Evolutionary conservation across 2,329 filamentous ascomycete species (phyloP), one percentile per base, ranked within the genome.

Genomic region (Colletotrichum paranaense): DNA sequence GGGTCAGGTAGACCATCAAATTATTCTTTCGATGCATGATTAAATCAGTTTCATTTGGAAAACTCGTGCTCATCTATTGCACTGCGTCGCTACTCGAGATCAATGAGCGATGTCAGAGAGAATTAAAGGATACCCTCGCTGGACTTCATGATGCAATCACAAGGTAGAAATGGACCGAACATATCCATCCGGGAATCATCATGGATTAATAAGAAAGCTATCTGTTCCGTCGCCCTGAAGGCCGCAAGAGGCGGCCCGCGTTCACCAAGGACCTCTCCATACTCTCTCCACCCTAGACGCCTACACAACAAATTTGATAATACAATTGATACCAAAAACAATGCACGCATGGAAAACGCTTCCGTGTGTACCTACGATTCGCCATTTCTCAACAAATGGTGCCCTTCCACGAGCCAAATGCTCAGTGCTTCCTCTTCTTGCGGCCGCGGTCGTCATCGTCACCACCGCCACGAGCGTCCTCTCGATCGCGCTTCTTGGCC

Each of bases 401-500:
- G 35, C 30, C 32, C n/a, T 35, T 22, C 12, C 46, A 38, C 7
- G 16, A 53, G 24, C 8, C n/a, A 30, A 28, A 24, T 22, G 30
- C 46, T 69, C 66, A 77, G 49, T 76, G 76, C 91, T 86, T 91
- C 91, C 87, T 92, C 90, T 91, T 95, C 91, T 89, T 92, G 86
- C 77, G 87, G 86, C 86, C 90, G 63, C 93, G 81, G 76, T 97
- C 95, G 85, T 94, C 95, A 74, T 96, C 94, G 72, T 94, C 95
- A 85, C 94, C 95, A 75, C 96, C 94, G 71, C 94, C 95, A 74
- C 94, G 85, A 0, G 83, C 86, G 67, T 82, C 82, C 80, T 91
- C 92, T 60, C 92, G 89, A 83, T 96, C 95, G 79, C 94, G 91
- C 84, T 95, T 95, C 86, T 92, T 94, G 3, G 93, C 95, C 87